Evolutionary conservation across 352 stramenopile species (phyloP), one percentile per base, ranked within the genome.

Genomic region (Globisporangium spinosum): DNA sequence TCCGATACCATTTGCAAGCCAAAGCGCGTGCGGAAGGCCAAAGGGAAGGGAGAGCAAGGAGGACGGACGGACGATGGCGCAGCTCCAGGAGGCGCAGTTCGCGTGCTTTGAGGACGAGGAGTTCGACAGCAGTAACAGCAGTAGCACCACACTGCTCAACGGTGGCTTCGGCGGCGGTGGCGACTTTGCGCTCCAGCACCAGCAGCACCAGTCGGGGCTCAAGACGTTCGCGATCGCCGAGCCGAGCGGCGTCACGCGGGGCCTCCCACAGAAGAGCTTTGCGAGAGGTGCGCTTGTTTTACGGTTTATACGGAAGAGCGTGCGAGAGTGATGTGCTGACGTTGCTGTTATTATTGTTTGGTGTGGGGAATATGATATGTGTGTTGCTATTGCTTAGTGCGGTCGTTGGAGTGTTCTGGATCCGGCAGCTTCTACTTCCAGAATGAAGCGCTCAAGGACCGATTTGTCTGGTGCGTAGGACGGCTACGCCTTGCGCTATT

Each of bases 401-500:
- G 79, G n/a, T 68, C 84, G 58, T 67, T 90, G 22, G 82, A 92
- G 67, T 89, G 82, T 59, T 84, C 71, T 3, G 84, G 84, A 1
- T 86, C 82, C 2, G 84, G 84, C 25, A 88, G 70, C 62, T 92
- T 90, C 43, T 90, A 89, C 75, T 92, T 90, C 63, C 78, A 89
- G 64, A 86, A 86, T 57, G 82, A 90, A 22, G 68, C 68, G 68
- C 73, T 92, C 40, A 78, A 82, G 25, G 79, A 90, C 71, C 80
- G 84, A 3, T 92, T 92, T 58, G 59, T 92, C 22, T 90, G 82
- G 75, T 84, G 60, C 22, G 71, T 47, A 17, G 10, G 38, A 49
- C 17, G 43, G 10, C 15, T 20, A 32, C 4, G 17, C 7, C 9
- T 8, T 49, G 43, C 1, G 15, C 17, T 49, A 22, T n/a, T 22